phyloP scores from a whole-genome alignment of 2,329 filamentous ascomycete genomes.

The Tolypocladium inflatum region DNA sequence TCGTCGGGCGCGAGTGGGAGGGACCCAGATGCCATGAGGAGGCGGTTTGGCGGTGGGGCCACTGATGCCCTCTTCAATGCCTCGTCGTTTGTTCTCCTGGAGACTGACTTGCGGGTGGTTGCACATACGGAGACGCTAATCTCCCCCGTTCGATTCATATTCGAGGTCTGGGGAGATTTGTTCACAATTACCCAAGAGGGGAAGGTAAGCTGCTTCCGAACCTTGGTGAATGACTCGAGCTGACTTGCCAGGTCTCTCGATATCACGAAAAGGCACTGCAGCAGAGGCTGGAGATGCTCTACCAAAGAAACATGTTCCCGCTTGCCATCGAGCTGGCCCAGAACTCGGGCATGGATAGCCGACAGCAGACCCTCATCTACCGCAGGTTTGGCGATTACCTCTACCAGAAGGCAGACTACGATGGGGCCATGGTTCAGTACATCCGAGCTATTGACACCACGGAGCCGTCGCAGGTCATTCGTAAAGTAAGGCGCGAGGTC shows the following conservation, averaged over 20 bases:
- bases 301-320: slow-evolving; percentile 86
- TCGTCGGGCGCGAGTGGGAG: slow-evolving; percentile 45
- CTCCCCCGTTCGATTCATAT: slow-evolving; percentile 68
- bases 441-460: slow-evolving; percentile 92
- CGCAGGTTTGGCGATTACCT: slow-evolving; percentile 89
- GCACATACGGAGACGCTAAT: slow-evolving; percentile 81
- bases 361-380: slow-evolving; percentile 86
- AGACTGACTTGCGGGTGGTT: slow-evolving; percentile 82
- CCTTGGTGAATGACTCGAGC: neutral
- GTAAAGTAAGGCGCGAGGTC: slow-evolving; percentile 51
- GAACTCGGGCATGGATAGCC: slow-evolving; percentile 68
- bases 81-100: slow-evolving; percentile 82
- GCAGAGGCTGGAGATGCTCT: slow-evolving; percentile 86
- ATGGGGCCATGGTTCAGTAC: slow-evolving; percentile 98
- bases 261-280: slow-evolving; percentile 88
- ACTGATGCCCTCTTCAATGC: slow-evolving; percentile 72
- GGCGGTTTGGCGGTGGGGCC: slow-evolving; percentile 64
- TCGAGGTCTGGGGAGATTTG: slow-evolving; percentile 83
- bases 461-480: slow-evolving; percentile 90
- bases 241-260: slow-evolving; percentile 53
- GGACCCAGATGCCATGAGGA: slow-evolving; percentile 50
- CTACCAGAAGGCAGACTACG: slow-evolving; percentile 91
- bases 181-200: slow-evolving; percentile 88
- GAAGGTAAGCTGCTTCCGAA: slow-evolving; percentile 49
- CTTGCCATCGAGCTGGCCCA: slow-evolving; percentile 88